phyloP scores from a whole-genome alignment of 2,329 filamentous ascomycete genomes.

The Paraphoma chrysanthemicola region DNA sequence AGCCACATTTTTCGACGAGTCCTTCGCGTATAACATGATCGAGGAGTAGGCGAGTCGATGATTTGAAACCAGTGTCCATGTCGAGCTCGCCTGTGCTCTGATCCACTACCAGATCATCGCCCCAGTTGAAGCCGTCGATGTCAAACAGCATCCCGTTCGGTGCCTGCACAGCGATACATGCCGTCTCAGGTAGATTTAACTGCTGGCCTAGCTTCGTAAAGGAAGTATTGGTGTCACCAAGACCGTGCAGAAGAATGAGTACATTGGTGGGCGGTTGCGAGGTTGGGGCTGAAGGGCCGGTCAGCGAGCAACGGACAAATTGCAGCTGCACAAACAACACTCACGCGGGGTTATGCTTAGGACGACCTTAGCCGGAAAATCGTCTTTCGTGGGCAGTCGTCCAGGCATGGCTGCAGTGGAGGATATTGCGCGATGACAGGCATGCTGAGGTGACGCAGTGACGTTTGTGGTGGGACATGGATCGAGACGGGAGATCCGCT shows the following conservation, averaged over 20 bases:
- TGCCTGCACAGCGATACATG: slow-evolving; percentile 76
- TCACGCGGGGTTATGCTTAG: slow-evolving; percentile 56
- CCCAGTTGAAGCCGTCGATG: slow-evolving; percentile 70
- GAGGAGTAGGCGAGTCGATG: slow-evolving; percentile 50
- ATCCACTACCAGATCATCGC: slow-evolving; percentile 65
- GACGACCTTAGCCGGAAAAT: slow-evolving; percentile 52
- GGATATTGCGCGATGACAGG: slow-evolving; percentile 14
- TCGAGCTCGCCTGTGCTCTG: slow-evolving; percentile 60
- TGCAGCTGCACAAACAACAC: slow-evolving; percentile 15
- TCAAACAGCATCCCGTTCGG: slow-evolving; percentile 72
- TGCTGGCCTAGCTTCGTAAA: slow-evolving; percentile 74
- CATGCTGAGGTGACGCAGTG: slow-evolving; percentile 18
- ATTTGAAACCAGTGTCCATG: slow-evolving; percentile 60
- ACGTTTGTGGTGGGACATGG: slow-evolving; percentile 15
- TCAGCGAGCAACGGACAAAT: slow-evolving; percentile 17
- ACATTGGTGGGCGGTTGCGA: slow-evolving; percentile 72
- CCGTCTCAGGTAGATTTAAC: slow-evolving; percentile 77
- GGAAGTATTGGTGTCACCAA: slow-evolving; percentile 75
- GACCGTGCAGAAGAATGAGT: slow-evolving; percentile 82
- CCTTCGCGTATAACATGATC: slow-evolving; percentile 53
- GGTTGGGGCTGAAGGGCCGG: slow-evolving; percentile 39
- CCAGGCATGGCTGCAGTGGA: slow-evolving; percentile 44
- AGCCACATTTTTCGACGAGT: slow-evolving; percentile 59
- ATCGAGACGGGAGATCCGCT: slow-evolving; percentile 20
- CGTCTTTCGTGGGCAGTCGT: slow-evolving; percentile 50